A percentile compares a stretch with the other conserved stretches of the same genome.
These are phyloP conservation scores for Candida arabinofermentans DNA, from an alignment of 805 yeast genomes.

Conservation along the genomic window DNA sequence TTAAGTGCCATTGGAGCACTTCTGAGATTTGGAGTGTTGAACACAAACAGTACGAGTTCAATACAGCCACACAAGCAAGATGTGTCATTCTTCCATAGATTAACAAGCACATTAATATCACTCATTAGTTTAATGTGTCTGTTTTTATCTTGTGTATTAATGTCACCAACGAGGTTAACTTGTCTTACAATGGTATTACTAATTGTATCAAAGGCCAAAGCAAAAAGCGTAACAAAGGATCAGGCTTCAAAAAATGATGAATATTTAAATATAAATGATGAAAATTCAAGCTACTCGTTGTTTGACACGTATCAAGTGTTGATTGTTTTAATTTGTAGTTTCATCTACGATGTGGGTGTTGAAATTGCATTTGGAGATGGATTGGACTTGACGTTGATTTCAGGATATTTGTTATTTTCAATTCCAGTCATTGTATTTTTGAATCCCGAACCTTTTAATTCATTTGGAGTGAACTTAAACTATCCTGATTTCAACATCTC, in stretches of 20 bases:
- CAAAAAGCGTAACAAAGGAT: slow-evolving; percentile 10
- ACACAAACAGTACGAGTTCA: background rate
- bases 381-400: background rate
- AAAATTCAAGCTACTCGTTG: background rate
- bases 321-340: slow-evolving; percentile 12
- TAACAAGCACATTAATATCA: background rate
- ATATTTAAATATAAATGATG: background rate
- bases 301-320: slow-evolving; percentile 16
- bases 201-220: slow-evolving; percentile 10
- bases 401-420: slow-evolving; percentile 19
- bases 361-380: background rate
- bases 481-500: slow-evolving; percentile 13
- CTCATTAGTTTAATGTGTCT: slow-evolving; percentile 14
- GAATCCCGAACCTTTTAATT: slow-evolving; percentile 8
- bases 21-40: background rate
- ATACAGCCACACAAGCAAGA: background rate
- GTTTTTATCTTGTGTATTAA: slow-evolving; percentile 19
- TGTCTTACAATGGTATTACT: slow-evolving; percentile 22
- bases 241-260: background rate
- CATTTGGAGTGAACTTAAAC: background rate
- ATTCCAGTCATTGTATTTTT: slow-evolving; percentile 20
- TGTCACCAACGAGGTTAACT: slow-evolving; percentile 26
- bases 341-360: slow-evolving; percentile 11
- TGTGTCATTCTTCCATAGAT: background rate
- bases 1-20: background rate